These are phyloP conservation scores for Blastocystis sp. DNA, from an alignment of 352 stramenopile genomes.

Conservation along the genomic window DNA sequence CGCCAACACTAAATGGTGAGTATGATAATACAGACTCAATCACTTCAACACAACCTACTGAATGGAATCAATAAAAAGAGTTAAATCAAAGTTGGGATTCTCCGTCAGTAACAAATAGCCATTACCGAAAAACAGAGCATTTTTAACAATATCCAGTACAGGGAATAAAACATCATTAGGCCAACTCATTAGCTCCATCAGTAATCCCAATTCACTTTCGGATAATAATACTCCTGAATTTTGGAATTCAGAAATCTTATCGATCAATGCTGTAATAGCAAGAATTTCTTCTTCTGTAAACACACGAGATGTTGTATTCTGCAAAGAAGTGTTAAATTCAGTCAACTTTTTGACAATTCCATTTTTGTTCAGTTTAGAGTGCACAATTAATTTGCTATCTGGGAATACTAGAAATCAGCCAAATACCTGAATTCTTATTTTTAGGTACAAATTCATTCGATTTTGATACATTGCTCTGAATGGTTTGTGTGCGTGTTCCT, in stretches of 20 bases:
- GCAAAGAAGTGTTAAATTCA: background rate
- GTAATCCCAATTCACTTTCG: background rate
- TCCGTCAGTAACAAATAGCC: background rate
- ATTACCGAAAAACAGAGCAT: background rate
- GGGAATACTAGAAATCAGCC: slow-evolving; percentile 29
- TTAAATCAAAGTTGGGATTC: background rate
- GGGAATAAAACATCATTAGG: background rate
- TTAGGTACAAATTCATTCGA: background rate
- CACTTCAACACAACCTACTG: background rate
- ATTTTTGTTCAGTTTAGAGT: background rate
- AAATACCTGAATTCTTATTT: background rate
- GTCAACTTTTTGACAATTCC: background rate
- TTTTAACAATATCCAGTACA: slow-evolving; percentile 9
- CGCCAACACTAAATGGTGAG: background rate
- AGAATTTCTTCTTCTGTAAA: background rate
- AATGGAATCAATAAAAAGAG: background rate
- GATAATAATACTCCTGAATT: background rate
- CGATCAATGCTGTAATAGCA: background rate
- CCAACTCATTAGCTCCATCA: slow-evolving; percentile 9
- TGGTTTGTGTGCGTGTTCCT: background rate
- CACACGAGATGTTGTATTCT: background rate
- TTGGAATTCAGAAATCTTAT: background rate
- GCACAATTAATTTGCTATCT: background rate
- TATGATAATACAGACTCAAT: too few species aligned
- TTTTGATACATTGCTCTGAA: background rate